phyloP scores from a whole-genome alignment of 2,329 filamentous ascomycete genomes.

The Pseudogymnoascus sp. region DNA sequence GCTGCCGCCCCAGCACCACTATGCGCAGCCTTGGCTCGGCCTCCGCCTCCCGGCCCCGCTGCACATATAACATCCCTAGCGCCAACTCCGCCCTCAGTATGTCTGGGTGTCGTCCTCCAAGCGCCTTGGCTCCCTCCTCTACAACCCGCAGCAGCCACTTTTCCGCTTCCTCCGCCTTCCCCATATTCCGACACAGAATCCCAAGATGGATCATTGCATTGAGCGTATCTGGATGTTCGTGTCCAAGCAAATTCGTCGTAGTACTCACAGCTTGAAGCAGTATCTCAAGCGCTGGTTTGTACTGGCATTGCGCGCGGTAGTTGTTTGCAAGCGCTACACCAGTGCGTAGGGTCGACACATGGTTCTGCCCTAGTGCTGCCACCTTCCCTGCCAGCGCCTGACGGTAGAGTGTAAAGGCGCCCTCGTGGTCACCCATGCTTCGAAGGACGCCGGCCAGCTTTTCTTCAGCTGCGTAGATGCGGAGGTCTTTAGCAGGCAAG shows the following conservation, averaged over 20 bases:
- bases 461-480: background rate
- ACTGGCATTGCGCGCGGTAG: conserved; percentile 16
- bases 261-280: conserved; percentile 14
- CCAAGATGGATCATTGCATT: conserved; percentile 11
- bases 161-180: conserved; percentile 8
- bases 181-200: background rate
- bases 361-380: conserved; percentile 6
- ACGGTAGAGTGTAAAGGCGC: background rate
- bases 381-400: background rate
- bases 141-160: background rate
- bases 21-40: background rate
- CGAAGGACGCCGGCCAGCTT: background rate
- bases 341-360: conserved; percentile 11
- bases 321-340: conserved; percentile 16
- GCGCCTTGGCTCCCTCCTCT: background rate
- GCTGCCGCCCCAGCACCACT: background rate
- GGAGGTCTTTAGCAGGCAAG: background rate
- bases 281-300: conserved; percentile 20
- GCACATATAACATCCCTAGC: background rate
- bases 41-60: background rate
- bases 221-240: conserved; percentile 12
- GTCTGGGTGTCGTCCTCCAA: background rate
- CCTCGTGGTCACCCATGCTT: background rate
- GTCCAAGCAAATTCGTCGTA: conserved; percentile 10
- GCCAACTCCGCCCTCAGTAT: background rate